Conservation (phyloP, 306 rosid genomes). For the Arachis hypogaea region DNA sequence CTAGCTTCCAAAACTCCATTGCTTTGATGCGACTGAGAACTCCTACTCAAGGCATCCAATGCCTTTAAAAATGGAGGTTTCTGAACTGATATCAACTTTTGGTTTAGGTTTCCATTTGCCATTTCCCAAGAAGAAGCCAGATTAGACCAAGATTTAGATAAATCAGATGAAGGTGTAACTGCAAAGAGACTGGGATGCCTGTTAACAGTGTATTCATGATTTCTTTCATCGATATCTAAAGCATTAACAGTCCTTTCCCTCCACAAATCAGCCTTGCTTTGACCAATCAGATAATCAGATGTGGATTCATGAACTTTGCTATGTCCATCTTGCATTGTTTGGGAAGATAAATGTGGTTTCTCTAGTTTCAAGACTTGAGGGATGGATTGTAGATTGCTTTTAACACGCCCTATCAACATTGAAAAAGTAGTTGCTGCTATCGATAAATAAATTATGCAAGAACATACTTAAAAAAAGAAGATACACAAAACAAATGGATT, state of each 20-base stretch:
- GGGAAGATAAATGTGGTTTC: constrained; percentile 51
- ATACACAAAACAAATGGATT: background rate
- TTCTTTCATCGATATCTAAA: constrained; percentile 52
- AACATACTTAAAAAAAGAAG: background rate
- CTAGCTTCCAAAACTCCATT: constrained; percentile 60
- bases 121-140: constrained; percentile 77
- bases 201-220: constrained; percentile 49
- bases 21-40: constrained; percentile 61
- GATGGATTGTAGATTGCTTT: constrained; percentile 50
- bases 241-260: constrained; percentile 60
- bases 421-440: background rate
- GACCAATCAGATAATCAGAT: constrained; percentile 48
- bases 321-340: constrained; percentile 53
- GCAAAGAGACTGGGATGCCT: constrained; percentile 50
- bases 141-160: constrained; percentile 66
- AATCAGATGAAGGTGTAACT: constrained; percentile 54
- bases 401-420: constrained; percentile 61
- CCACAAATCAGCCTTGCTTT: constrained; percentile 54
- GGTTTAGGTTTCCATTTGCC: constrained; percentile 61
- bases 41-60: constrained; percentile 52
- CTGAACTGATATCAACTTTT: constrained; percentile 63
- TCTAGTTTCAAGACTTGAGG: constrained; percentile 60
- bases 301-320: constrained; percentile 56
- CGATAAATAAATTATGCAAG: background rate
- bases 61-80: constrained; percentile 52